Evolutionary conservation across 169 alveolate genomes (phyloP).

Genomic region (Cryptosporidium xiaoi): DNA sequence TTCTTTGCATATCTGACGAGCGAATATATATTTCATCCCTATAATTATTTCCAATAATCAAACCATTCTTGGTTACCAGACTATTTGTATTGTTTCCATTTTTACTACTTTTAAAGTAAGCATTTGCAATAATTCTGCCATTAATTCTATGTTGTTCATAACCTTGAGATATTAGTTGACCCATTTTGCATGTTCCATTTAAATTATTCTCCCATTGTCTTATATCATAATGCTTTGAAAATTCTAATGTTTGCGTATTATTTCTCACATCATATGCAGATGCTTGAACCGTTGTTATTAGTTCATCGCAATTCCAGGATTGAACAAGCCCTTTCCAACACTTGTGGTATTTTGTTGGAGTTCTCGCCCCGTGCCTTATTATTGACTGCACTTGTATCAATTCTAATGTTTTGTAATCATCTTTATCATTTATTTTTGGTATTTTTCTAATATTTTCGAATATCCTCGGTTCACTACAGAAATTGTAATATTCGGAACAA

Average conservation of each 20-base stretch:
- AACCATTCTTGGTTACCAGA: constrained; percentile 31
- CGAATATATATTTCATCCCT: constrained; percentile 61
- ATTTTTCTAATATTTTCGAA: constrained; percentile 46
- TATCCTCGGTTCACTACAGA: constrained; percentile 47
- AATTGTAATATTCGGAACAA: constrained; percentile 48
- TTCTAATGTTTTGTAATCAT: constrained; percentile 1
- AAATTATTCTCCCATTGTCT: constrained; percentile 72
- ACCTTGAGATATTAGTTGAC: constrained; percentile 60
- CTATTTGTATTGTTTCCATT: not conserved
- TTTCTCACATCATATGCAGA: constrained; percentile 57
- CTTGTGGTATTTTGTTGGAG: constrained; percentile 71
- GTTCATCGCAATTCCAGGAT: constrained; percentile 68
- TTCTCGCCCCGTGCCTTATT: constrained; percentile 70
- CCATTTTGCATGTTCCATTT: constrained; percentile 73
- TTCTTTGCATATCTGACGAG: constrained; percentile 74
- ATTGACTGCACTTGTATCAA: constrained; percentile 66
- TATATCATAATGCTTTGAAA: constrained; percentile 66
- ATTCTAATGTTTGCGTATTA: constrained; percentile 60
- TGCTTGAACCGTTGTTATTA: constrained; percentile 64
- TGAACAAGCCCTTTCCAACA: constrained; percentile 69
- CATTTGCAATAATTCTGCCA: constrained; percentile 57
- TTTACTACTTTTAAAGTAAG: constrained; percentile 23
- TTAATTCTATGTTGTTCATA: constrained; percentile 66
- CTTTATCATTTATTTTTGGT: constrained; percentile 10
- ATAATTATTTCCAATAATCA: constrained; percentile 13